Conservation (phyloP, 768 basidiomycete species). For the Hysterangium stoloniferum region DNA sequence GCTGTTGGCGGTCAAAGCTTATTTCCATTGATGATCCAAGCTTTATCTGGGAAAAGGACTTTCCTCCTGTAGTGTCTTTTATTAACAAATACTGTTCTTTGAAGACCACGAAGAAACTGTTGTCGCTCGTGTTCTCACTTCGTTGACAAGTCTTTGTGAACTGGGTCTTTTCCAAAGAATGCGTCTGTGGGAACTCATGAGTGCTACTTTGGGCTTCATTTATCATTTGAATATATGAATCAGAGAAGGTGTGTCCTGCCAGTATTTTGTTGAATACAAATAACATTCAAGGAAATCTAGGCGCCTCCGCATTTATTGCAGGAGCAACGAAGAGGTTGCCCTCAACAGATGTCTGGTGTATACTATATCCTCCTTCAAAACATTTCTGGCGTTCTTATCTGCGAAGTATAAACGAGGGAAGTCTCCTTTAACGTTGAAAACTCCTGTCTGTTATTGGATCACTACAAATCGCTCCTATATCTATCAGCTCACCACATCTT, state of each 20-base stretch:
- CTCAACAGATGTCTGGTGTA: constrained; percentile 91
- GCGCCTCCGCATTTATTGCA: constrained; percentile 81
- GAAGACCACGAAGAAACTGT: constrained; percentile 93
- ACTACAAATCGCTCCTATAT: neutral
- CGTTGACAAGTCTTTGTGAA: constrained; percentile 84
- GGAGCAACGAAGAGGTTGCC: constrained; percentile 79
- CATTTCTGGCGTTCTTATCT: constrained; percentile 84
- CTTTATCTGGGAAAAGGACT: no score
- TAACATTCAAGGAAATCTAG: constrained; percentile 30
- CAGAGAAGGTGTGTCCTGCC: constrained; percentile 60
- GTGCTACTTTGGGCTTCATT: constrained; percentile 76
- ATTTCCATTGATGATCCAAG: no score
- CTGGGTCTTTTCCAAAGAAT: constrained; percentile 87
- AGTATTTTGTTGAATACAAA: neutral
- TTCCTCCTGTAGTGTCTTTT: no score
- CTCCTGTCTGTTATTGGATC: constrained; percentile 50
- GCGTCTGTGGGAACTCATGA: constrained; percentile 97
- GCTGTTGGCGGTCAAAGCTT: no score
- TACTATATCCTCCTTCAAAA: constrained; percentile 84
- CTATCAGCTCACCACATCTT: constrained; percentile 3
- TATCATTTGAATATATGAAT: constrained; percentile 97
- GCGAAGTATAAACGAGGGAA: constrained; percentile 60
- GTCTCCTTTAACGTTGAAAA: constrained; percentile 69
- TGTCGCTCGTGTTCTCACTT: constrained; percentile 80
- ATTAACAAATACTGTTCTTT: no score